phyloP scores from a whole-genome alignment of 805 yeast genomes.

The Metschnikowia noctiluminum region DNA sequence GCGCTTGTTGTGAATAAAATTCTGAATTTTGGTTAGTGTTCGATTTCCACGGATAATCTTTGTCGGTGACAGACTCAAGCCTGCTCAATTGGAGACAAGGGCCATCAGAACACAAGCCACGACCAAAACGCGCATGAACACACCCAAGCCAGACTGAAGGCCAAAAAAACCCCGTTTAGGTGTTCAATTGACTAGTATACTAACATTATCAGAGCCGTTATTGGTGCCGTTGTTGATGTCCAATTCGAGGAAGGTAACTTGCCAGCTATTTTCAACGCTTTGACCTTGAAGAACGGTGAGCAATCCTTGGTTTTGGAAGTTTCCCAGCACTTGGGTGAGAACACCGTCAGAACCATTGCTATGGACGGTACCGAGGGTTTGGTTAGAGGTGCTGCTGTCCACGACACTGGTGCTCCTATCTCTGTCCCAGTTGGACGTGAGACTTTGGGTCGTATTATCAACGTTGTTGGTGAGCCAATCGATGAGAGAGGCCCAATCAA shows the following conservation, averaged over 20 bases:
- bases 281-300: constrained; percentile 76
- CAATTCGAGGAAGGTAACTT: constrained; percentile 96
- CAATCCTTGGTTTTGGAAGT: constrained; percentile 92
- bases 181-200: constrained; percentile 19
- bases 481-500: constrained; percentile 99
- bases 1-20: too few relatives aligned
- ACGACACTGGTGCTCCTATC: constrained; percentile 97
- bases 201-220: constrained; percentile 72
- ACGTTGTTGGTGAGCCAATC: constrained; percentile 99
- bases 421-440: constrained; percentile 99
- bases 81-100: too few relatives aligned
- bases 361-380: constrained; percentile 99
- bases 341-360: constrained; percentile 99
- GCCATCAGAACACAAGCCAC: too few relatives aligned
- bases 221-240: constrained; percentile 99
- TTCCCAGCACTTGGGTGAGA: constrained; percentile 99
- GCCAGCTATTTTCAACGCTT: constrained; percentile 96
- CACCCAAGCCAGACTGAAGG: too few relatives aligned
- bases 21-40: too few relatives aligned
- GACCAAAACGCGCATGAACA: too few relatives aligned
- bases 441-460: constrained; percentile 97
- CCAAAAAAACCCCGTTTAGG: background rate
- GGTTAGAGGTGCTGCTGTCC: constrained; percentile 90
- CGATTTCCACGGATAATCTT: too few relatives aligned
- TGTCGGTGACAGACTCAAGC: too few relatives aligned